These are phyloP conservation scores for Auxenochlorella pyrenoidosa DNA, from an alignment of 139 green algal genomes.

Conservation along the genomic window DNA sequence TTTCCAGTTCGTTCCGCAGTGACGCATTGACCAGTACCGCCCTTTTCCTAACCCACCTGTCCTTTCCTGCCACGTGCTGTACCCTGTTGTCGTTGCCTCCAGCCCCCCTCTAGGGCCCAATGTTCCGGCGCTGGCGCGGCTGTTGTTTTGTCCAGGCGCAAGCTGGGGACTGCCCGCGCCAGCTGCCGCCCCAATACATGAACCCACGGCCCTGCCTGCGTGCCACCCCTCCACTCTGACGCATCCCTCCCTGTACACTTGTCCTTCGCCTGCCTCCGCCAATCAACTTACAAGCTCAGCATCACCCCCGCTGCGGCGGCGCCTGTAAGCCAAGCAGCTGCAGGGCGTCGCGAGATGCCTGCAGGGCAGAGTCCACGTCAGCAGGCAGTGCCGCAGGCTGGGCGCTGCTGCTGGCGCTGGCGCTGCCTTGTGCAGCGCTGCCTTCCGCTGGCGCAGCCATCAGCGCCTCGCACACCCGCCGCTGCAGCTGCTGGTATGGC, in stretches of 20 bases:
- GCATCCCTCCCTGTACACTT: background rate
- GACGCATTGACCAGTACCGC: too few species aligned
- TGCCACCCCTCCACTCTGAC: too few species aligned
- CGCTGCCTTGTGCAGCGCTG: background rate
- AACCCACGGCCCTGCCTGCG: too few species aligned
- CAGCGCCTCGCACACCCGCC: background rate
- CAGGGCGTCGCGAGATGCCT: background rate
- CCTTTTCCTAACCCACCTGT: too few species aligned
- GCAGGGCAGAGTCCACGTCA: background rate
- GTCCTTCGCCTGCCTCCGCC: background rate
- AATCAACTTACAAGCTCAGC: background rate
- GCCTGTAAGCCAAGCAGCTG: conserved; percentile 11
- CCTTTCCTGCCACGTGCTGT: background rate
- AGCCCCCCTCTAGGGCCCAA: too few species aligned
- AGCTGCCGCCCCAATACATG: too few species aligned
- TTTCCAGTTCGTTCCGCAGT: too few species aligned
- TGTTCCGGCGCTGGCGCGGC: too few species aligned
- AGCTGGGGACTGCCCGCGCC: too few species aligned
- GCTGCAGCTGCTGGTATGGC: conserved; percentile 34
- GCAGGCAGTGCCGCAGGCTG: background rate
- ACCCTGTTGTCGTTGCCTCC: too few species aligned
- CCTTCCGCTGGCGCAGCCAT: background rate
- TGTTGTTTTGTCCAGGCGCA: too few species aligned
- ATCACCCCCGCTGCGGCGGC: background rate
- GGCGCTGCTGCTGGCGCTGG: background rate